These are phyloP conservation scores for Pseudogymnoascus sp. DNA, from an alignment of 2,329 filamentous ascomycete genomes.

Conservation along the genomic window DNA sequence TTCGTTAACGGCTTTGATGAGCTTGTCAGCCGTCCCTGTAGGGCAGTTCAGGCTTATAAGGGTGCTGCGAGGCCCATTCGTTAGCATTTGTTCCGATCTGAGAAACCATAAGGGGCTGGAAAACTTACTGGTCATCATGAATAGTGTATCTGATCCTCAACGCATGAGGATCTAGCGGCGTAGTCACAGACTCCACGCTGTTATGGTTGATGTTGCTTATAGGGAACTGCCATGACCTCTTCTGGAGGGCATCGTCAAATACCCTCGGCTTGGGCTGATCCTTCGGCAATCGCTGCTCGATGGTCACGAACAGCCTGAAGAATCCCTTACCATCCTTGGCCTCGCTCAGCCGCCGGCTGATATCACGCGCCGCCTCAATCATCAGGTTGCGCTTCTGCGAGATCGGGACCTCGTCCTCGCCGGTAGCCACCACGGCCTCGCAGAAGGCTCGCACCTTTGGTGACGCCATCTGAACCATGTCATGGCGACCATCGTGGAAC, in stretches of 20 bases:
- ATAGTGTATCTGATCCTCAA: constrained; percentile 9
- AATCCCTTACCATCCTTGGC: constrained; percentile 1
- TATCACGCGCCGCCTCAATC: constrained; percentile 5
- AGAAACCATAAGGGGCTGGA: background rate
- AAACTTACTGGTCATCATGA: constrained; percentile 2
- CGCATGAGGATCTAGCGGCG: background rate
- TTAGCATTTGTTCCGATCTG: background rate
- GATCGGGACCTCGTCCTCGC: constrained; percentile 13
- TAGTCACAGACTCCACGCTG: constrained; percentile 4
- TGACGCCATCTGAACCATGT: constrained; percentile 17
- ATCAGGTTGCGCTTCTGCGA: background rate
- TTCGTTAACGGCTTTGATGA: background rate
- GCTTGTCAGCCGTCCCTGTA: background rate
- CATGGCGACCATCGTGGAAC: constrained; percentile 19
- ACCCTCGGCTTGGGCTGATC: background rate
- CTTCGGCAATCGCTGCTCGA: background rate
- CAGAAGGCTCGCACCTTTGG: constrained; percentile 16
- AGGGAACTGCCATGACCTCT: background rate
- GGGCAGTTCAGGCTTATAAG: background rate
- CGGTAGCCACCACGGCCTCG: constrained; percentile 6
- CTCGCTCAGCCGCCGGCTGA: background rate
- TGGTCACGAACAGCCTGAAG: background rate
- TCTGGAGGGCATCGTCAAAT: background rate
- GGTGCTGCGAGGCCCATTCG: background rate
- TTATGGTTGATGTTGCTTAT: constrained; percentile 3